A percentile compares a stretch with the other conserved stretches of the same genome.
phyloP scores from a whole-genome alignment of 1,139 yeast genomes.

The Hansenula sp. region DNA sequence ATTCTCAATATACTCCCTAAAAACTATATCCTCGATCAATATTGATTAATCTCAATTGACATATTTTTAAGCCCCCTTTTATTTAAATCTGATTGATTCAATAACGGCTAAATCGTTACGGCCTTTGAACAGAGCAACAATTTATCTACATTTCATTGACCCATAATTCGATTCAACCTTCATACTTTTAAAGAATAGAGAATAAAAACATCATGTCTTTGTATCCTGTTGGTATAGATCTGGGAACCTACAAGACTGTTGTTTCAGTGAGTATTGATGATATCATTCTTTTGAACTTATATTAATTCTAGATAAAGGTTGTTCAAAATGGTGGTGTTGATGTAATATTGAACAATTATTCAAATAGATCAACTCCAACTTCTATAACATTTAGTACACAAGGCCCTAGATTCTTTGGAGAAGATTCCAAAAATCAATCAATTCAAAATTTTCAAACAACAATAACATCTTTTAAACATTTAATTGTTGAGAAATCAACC shows the following conservation, averaged over 20 bases:
- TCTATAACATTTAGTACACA: neutral
- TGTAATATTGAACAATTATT: constrained; percentile 2
- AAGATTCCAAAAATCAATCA: constrained; percentile 2
- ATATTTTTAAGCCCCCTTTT: too few relatives aligned
- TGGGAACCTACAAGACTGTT: constrained; percentile 86
- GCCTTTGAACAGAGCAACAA: too few relatives aligned
- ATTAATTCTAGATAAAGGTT: neutral
- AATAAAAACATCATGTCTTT: neutral
- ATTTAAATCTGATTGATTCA: too few relatives aligned
- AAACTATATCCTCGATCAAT: too few relatives aligned
- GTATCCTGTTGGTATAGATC: constrained; percentile 71
- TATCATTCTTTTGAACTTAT: neutral
- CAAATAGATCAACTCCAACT: constrained; percentile 2
- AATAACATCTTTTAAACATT: neutral
- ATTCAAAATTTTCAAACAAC: constrained; percentile 1
- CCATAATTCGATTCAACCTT: too few relatives aligned
- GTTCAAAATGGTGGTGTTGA: constrained; percentile 5
- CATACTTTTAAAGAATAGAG: too few relatives aligned
- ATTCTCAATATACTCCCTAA: too few relatives aligned
- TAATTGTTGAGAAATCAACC: neutral
- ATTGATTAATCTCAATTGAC: too few relatives aligned
- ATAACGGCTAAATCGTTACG: too few relatives aligned
- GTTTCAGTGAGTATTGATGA: constrained; percentile 47
- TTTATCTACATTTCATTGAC: too few relatives aligned
- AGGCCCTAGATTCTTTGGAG: constrained; percentile 2